phyloP scores from a whole-genome alignment of 176 grass and related monocot genomes.

The Coix lacrymajobi region DNA sequence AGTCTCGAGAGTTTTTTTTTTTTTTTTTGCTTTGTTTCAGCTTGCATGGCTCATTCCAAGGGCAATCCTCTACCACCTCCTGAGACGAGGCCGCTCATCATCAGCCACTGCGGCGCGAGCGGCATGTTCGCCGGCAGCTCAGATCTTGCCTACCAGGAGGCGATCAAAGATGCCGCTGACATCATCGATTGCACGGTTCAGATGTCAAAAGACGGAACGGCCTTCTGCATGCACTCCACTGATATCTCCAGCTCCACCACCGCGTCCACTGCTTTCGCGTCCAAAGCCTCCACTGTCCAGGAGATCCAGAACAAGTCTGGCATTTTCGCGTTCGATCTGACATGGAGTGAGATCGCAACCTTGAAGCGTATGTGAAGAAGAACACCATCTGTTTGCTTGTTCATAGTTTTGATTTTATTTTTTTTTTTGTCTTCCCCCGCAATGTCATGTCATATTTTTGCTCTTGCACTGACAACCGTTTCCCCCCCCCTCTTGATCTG shows the following conservation, averaged over 20 bases:
- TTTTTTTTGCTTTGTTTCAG: conserved; percentile 60
- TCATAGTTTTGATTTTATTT: neutral
- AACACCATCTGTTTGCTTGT: conserved; percentile 4
- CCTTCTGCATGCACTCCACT: conserved; percentile 67
- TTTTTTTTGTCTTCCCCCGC: too few relatives aligned
- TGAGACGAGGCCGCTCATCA: conserved; percentile 43
- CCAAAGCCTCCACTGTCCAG: conserved; percentile 29
- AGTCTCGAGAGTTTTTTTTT: conserved; percentile 4
- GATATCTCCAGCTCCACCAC: conserved; percentile 62
- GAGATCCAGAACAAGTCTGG: conserved; percentile 69
- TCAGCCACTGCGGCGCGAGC: conserved; percentile 65
- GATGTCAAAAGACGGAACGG: conserved; percentile 76
- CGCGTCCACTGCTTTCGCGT: conserved; percentile 49
- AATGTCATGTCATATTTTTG: neutral
- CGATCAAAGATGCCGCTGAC: conserved; percentile 60
- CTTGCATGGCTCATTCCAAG: conserved; percentile 80
- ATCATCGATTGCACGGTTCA: conserved; percentile 74
- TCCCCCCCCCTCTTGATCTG: neutral
- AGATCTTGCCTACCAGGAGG: conserved; percentile 60
- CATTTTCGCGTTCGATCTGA: conserved; percentile 85
- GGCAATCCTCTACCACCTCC: conserved; percentile 32
- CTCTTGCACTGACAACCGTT: conserved; percentile 1
- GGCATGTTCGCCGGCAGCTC: conserved; percentile 57
- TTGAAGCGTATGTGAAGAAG: conserved; percentile 68
- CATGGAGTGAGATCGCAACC: conserved; percentile 81